Conservation (phyloP, 768 basidiomycete species). For the Calvatia gigantea region DNA sequence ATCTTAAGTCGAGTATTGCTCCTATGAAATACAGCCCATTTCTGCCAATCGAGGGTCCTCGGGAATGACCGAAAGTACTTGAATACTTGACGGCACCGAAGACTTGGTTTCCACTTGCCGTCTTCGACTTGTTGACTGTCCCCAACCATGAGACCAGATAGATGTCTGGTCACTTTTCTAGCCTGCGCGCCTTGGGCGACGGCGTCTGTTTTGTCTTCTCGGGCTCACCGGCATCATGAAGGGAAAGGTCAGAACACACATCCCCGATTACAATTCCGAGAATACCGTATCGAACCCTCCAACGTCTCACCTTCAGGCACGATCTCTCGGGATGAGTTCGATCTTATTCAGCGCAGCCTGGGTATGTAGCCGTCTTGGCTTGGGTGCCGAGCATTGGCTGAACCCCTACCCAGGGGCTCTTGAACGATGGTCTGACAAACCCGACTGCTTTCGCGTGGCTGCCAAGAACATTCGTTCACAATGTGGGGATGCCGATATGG, state of each 20-base stretch:
- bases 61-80: background rate
- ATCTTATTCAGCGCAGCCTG: slow-evolving; percentile 1
- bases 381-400: background rate
- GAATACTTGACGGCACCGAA: no score
- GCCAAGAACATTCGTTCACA: slow-evolving; percentile 40
- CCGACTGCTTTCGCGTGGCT: slow-evolving; percentile 60
- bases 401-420: slow-evolving; percentile 28
- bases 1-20: background rate
- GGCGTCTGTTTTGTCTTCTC: slow-evolving; percentile 5
- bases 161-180: background rate
- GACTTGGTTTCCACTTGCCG: background rate
- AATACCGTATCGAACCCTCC: background rate
- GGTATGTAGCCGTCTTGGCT: background rate
- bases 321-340: slow-evolving; percentile 1
- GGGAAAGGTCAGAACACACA: background rate
- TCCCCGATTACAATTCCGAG: background rate
- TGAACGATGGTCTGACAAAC: slow-evolving; percentile 35
- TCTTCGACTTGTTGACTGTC: background rate
- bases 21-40: background rate
- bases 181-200: background rate
- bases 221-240: background rate
- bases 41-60: background rate
- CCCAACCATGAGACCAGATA: background rate
- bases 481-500: slow-evolving; percentile 55
- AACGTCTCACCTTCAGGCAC: background rate